Evolutionary conservation across 805 yeast genomes (phyloP).

Genomic region (Ogataea haglerorum): DNA sequence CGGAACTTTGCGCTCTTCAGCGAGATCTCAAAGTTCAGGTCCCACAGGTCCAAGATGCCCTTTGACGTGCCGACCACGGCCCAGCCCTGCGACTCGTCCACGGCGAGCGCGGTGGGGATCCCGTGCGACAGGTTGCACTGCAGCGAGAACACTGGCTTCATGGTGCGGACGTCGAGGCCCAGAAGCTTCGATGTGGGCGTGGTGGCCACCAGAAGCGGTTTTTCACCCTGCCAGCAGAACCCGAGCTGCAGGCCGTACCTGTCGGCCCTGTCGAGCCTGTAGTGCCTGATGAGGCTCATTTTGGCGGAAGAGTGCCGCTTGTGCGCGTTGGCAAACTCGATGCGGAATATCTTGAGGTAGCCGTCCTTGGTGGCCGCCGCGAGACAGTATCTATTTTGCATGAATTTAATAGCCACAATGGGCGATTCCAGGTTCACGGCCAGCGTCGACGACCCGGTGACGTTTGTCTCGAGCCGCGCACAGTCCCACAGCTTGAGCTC

Average conservation of each 20-base stretch:
- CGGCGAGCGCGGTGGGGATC: conserved; percentile 52
- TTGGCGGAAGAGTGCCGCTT: conserved; percentile 19
- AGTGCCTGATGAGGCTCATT: conserved; percentile 37
- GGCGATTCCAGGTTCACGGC: conserved; percentile 47
- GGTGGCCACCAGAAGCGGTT: conserved; percentile 43
- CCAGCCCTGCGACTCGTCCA: conserved; percentile 57
- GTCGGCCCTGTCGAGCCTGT: conserved; percentile 33
- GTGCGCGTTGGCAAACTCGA: conserved; percentile 27
- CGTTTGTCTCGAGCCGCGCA: conserved; percentile 57
- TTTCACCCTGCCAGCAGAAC: conserved; percentile 38
- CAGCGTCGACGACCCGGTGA: conserved; percentile 46
- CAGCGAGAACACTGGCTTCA: conserved; percentile 41
- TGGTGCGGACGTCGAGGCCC: conserved; percentile 55
- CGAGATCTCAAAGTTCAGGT: conserved; percentile 59
- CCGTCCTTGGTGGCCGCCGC: conserved; percentile 54
- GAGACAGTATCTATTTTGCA: conserved; percentile 55
- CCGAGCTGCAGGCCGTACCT: conserved; percentile 43
- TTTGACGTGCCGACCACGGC: conserved; percentile 67
- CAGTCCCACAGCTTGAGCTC: conserved; percentile 76
- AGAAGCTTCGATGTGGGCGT: conserved; percentile 53
- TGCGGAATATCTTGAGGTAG: conserved; percentile 38
- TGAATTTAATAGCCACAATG: conserved; percentile 47
- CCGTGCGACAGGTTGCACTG: conserved; percentile 67
- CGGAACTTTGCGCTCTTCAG: conserved; percentile 63
- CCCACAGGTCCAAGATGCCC: conserved; percentile 82